A percentile compares a stretch with the other conserved stretches of the same genome.
Conservation (phyloP, 129 eudicot genomes). For the Tagetes patula region DNA sequence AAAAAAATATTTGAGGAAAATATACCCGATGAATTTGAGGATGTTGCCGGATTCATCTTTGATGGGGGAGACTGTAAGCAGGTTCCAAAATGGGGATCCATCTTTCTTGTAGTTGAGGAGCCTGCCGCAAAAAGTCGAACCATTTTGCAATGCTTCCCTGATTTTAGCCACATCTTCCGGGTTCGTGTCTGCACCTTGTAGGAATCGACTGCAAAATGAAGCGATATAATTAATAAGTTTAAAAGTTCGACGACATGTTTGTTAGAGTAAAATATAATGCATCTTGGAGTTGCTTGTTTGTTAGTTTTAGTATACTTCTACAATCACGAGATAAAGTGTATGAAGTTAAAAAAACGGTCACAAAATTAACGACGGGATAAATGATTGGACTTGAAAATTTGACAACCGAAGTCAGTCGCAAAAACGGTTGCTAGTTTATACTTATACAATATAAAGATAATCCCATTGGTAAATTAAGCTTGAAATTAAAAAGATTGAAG, state of each 20-base stretch:
- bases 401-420: too few relatives aligned
- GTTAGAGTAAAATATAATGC: too few relatives aligned
- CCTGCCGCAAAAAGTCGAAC: constrained; percentile 78
- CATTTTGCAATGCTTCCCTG: constrained; percentile 68
- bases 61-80: constrained; percentile 90
- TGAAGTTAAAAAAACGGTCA: too few relatives aligned
- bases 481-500: too few relatives aligned
- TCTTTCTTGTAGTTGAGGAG: constrained; percentile 92
- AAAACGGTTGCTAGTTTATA: too few relatives aligned
- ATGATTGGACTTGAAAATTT: too few relatives aligned
- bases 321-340: too few relatives aligned
- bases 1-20: background rate
- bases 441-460: too few relatives aligned
- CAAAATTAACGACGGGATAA: too few relatives aligned
- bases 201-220: constrained; percentile 63
- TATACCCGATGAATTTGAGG: constrained; percentile 91
- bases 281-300: too few relatives aligned
- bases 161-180: constrained; percentile 95
- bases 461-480: too few relatives aligned
- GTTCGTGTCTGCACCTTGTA: constrained; percentile 87
- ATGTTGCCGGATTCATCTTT: constrained; percentile 90
- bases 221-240: background rate
- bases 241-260: background rate
- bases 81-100: constrained; percentile 96
- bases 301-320: too few relatives aligned